phyloP scores from a whole-genome alignment of 352 stramenopile genomes.

The Phytophthora palmivora region DNA sequence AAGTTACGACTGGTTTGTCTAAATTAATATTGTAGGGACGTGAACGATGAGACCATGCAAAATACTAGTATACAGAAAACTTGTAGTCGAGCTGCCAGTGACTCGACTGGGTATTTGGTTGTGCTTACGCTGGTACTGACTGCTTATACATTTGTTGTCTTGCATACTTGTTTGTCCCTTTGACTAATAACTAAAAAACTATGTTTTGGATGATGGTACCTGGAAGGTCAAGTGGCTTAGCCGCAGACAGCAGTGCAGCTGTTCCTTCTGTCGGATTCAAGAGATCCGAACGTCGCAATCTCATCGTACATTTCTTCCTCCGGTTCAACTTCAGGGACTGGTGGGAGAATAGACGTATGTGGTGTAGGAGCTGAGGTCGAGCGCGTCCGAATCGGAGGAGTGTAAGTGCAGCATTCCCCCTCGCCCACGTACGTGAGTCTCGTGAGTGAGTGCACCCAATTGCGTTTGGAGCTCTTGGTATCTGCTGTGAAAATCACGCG shows the following conservation, averaged over 20 bases:
- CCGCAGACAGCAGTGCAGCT: conserved; percentile 35
- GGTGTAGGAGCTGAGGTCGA: conserved; percentile 27
- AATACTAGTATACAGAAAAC: background rate
- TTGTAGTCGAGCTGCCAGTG: conserved; percentile 15
- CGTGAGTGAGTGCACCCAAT: conserved; percentile 62
- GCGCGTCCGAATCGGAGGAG: conserved; percentile 22
- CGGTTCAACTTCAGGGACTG: conserved; percentile 30
- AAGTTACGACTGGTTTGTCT: background rate
- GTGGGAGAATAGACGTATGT: conserved; percentile 13
- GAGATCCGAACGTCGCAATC: conserved; percentile 2
- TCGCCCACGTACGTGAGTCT: conserved; percentile 64
- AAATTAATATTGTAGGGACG: conserved; percentile 7
- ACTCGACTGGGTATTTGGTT: conserved; percentile 1
- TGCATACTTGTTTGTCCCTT: background rate
- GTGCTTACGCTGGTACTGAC: background rate
- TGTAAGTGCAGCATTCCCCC: conserved; percentile 25
- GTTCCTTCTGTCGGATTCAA: conserved; percentile 31
- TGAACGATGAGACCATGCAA: too few relatives aligned
- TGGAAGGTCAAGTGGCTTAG: conserved; percentile 22
- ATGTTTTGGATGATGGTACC: conserved; percentile 21
- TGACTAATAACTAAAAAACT: conserved; percentile 18
- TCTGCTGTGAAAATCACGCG: conserved; percentile 65
- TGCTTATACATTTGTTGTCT: conserved; percentile 10
- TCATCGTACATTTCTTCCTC: conserved; percentile 34
- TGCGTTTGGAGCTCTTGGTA: conserved; percentile 50